These are phyloP conservation scores for Acephala macrosclerotiorum DNA, from an alignment of 2,329 filamentous ascomycete species.

Conservation along the genomic window DNA sequence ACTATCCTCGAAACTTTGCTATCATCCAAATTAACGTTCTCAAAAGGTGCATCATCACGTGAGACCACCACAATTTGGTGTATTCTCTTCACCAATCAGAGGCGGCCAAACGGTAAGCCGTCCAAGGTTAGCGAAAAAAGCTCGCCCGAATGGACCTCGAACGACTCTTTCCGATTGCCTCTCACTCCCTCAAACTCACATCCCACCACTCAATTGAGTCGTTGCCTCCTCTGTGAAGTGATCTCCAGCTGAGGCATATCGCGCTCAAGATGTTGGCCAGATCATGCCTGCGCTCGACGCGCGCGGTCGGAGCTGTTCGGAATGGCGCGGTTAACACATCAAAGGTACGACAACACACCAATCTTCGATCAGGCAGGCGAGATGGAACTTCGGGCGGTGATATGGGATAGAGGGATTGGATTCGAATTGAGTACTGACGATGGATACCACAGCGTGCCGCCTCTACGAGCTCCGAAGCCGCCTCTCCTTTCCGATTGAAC, in stretches of 20 bases:
- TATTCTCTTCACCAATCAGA: constrained; percentile 5
- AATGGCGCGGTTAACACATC: constrained; percentile 75
- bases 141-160: constrained; percentile 30
- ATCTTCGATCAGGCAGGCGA: constrained; percentile 45
- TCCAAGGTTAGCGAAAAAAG: constrained; percentile 10
- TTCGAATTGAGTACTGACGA: constrained; percentile 47
- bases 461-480: constrained; percentile 74
- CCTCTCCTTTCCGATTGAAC: constrained; percentile 83
- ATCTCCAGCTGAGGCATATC: constrained; percentile 43
- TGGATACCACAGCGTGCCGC: constrained; percentile 61
- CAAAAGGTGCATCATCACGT: background rate
- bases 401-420: constrained; percentile 31
- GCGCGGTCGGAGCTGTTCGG: constrained; percentile 80
- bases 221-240: constrained; percentile 37
- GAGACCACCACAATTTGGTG: constrained; percentile 3
- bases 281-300: constrained; percentile 88
- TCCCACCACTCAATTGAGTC: constrained; percentile 43
- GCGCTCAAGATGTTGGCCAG: constrained; percentile 84
- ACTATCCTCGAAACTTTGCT: no score
- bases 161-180: constrained; percentile 28
- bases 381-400: background rate
- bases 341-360: constrained; percentile 71
- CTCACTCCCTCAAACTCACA: constrained; percentile 35
- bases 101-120: background rate
- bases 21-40: no score